Evolutionary conservation across 2,329 filamentous ascomycete genomes (phyloP).

Genomic region (Fusarium aywerte): DNA sequence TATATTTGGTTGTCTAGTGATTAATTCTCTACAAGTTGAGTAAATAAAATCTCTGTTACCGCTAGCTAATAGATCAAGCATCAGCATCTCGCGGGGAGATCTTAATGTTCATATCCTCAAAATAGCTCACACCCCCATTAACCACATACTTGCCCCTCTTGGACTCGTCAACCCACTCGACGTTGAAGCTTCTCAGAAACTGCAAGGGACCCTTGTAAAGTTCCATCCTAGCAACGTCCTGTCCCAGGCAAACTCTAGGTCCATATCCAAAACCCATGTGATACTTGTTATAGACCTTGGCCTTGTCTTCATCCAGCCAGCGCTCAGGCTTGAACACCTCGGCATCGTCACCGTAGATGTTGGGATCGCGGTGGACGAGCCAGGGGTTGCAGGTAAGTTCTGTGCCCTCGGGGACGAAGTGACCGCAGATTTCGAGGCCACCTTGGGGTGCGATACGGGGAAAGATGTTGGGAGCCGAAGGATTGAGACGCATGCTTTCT

Average conservation of each 20-base stretch:
- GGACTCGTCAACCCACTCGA: slow-evolving; percentile 15
- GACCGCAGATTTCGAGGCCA: slow-evolving; percentile 55
- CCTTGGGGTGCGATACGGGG: slow-evolving; percentile 59
- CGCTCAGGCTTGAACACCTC: slow-evolving; percentile 54
- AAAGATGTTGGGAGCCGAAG: slow-evolving; percentile 61
- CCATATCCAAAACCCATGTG: slow-evolving; percentile 54
- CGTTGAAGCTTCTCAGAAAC: slow-evolving; percentile 33
- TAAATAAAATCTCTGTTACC: fast-evolving
- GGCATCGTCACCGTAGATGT: slow-evolving; percentile 49
- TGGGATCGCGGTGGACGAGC: slow-evolving; percentile 50
- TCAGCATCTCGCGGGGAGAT: slow-evolving; percentile 11
- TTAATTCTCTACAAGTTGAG: too few species aligned
- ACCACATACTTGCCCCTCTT: slow-evolving; percentile 28
- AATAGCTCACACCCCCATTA: slow-evolving; percentile 36
- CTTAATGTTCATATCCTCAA: slow-evolving; percentile 29
- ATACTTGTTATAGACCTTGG: slow-evolving; percentile 47
- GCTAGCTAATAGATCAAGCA: fast-evolving
- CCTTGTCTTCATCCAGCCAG: slow-evolving; percentile 51
- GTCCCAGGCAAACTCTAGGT: slow-evolving; percentile 56
- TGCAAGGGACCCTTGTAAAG: slow-evolving; percentile 45
- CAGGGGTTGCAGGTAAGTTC: slow-evolving; percentile 53
- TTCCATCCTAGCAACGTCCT: slow-evolving; percentile 57
- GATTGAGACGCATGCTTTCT: slow-evolving; percentile 62
- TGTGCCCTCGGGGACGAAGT: slow-evolving; percentile 48
- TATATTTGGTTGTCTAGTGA: too few species aligned